These are phyloP conservation scores for Albifimbria verrucaria DNA, from an alignment of 2,329 filamentous ascomycete genomes.

Conservation along the genomic window DNA sequence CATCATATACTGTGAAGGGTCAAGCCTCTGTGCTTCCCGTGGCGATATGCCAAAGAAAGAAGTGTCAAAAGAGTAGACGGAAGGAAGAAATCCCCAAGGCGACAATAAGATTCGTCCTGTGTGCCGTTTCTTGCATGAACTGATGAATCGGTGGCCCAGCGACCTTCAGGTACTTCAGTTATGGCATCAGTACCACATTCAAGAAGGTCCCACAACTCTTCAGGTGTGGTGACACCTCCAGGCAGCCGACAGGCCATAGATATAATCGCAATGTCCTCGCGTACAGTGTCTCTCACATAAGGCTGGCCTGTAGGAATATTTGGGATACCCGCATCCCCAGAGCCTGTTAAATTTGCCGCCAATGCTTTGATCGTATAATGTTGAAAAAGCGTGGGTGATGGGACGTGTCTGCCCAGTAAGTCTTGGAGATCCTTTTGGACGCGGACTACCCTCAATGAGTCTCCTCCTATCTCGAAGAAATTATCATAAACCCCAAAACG, in stretches of 20 bases:
- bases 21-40: constrained; percentile 43
- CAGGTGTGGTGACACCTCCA: constrained; percentile 32
- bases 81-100: constrained; percentile 11
- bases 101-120: constrained; percentile 6
- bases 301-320: neutral
- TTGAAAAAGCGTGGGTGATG: constrained; percentile 10
- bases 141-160: constrained; percentile 38
- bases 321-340: neutral
- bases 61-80: constrained; percentile 35
- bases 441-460: constrained; percentile 13
- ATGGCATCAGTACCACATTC: constrained; percentile 31
- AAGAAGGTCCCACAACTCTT: constrained; percentile 36
- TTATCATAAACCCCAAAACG: constrained; percentile 12
- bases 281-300: neutral
- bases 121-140: constrained; percentile 29
- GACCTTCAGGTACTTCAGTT: constrained; percentile 33
- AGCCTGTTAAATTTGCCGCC: constrained; percentile 6
- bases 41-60: constrained; percentile 44
- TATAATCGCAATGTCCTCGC: constrained; percentile 31
- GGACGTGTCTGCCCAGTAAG: constrained; percentile 6
- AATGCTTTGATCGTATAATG: constrained; percentile 12
- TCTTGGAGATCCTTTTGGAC: constrained; percentile 11
- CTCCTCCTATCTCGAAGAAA: constrained; percentile 17
- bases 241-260: constrained; percentile 38
- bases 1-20: constrained; percentile 44